These are phyloP conservation scores for Parsonsia alboflavescens DNA, from an alignment of 257 asterid genomes.

Conservation along the genomic window DNA sequence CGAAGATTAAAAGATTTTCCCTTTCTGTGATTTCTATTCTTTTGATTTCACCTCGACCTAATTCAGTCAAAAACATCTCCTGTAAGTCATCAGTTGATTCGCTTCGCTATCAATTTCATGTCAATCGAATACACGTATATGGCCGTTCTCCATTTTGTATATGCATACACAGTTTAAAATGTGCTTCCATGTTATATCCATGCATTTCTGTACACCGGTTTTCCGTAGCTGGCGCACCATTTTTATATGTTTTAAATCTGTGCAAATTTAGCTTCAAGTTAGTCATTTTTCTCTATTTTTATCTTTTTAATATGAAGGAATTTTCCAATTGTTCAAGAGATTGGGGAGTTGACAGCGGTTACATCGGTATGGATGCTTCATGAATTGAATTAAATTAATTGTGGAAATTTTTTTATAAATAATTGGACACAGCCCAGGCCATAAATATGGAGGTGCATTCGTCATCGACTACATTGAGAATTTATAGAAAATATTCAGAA, in stretches of 20 bases:
- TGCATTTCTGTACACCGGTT: neutral
- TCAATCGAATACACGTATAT: neutral
- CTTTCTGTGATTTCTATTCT: neutral
- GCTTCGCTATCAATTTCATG: neutral
- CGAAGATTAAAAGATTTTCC: neutral
- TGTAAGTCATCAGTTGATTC: neutral
- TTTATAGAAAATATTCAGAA: neutral
- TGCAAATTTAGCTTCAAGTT: neutral
- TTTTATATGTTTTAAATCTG: neutral
- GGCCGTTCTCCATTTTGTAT: neutral
- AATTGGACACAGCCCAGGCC: neutral
- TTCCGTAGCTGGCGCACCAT: neutral
- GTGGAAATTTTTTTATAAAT: neutral
- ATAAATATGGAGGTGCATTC: neutral
- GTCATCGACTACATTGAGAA: neutral
- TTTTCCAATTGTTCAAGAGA: neutral
- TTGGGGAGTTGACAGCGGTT: neutral
- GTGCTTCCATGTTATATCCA: neutral
- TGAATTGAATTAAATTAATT: neutral
- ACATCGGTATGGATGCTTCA: neutral
- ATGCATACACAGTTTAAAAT: neutral
- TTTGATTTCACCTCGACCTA: slow-evolving; percentile 1
- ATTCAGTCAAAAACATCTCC: neutral
- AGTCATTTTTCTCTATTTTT: neutral
- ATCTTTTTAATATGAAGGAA: neutral